A percentile compares a stretch with the other conserved stretches of the same genome.
Conservation (phyloP, 176 grass and related monocot genomes). For the Raddia distichophylla region DNA sequence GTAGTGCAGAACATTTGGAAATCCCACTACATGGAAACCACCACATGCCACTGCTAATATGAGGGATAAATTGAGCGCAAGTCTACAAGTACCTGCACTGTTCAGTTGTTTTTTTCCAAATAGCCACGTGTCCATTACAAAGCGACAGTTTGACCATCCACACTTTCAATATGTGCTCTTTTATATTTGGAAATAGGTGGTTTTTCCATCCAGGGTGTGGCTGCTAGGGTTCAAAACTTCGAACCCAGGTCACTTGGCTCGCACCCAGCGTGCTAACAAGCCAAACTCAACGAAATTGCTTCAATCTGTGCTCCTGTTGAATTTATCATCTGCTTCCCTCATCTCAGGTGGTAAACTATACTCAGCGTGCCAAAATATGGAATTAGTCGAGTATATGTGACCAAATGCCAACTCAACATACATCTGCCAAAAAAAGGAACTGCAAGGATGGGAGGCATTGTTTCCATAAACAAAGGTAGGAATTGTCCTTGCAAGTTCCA, state of each 20-base stretch:
- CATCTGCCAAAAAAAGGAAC: background rate
- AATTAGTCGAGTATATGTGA: background rate
- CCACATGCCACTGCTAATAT: background rate
- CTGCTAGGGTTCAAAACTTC: background rate
- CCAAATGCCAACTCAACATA: background rate
- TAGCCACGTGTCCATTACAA: background rate
- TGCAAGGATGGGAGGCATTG: background rate
- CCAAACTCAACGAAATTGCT: background rate
- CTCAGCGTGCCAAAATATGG: background rate
- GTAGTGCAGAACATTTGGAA: background rate
- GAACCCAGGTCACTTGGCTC: background rate
- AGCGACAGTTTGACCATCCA: background rate
- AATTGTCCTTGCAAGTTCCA: background rate
- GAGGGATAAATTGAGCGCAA: background rate
- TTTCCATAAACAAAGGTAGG: background rate
- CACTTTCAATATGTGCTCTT: background rate
- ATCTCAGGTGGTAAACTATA: background rate
- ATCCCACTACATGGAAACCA: background rate
- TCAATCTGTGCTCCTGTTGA: background rate
- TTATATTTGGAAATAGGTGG: background rate
- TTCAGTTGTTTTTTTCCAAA: background rate
- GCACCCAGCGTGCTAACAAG: background rate
- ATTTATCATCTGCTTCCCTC: constrained; percentile 8
- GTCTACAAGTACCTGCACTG: background rate
- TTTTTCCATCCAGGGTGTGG: background rate